These are phyloP conservation scores for Aspergillus vadensis DNA, from an alignment of 2,329 filamentous ascomycete genomes.

Conservation along the genomic window DNA sequence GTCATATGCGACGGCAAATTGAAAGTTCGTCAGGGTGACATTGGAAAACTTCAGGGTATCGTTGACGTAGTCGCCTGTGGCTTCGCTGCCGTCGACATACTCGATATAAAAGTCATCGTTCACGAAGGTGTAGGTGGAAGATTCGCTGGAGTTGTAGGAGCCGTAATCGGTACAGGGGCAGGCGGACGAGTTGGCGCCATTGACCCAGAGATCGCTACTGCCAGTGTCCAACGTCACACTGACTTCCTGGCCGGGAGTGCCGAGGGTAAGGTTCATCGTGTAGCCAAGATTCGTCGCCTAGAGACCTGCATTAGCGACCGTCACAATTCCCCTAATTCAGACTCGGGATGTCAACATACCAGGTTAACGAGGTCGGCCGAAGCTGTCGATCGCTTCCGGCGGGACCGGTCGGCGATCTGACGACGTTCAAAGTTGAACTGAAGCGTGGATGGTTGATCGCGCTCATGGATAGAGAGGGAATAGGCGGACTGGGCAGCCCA, in stretches of 20 bases:
- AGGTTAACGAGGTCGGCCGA: constrained; percentile 4
- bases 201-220: constrained; percentile 64
- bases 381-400: constrained; percentile 12
- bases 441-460: constrained; percentile 13
- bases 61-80: constrained; percentile 70
- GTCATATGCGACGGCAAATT: constrained; percentile 14
- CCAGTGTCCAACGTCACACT: constrained; percentile 61
- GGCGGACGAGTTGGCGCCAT: constrained; percentile 63
- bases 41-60: constrained; percentile 13
- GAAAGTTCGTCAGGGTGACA: constrained; percentile 8
- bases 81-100: constrained; percentile 76
- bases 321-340: not conserved
- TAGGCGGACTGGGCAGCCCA: not conserved
- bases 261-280: constrained; percentile 50
- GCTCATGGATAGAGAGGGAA: constrained; percentile 14
- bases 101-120: constrained; percentile 77
- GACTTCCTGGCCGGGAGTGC: constrained; percentile 56
- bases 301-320: not conserved
- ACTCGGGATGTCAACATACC: not conserved
- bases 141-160: constrained; percentile 63
- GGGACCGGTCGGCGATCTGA: constrained; percentile 2
- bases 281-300: constrained; percentile 12
- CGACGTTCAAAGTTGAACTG: constrained; percentile 14
- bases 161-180: constrained; percentile 50
- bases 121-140: constrained; percentile 71